These are phyloP conservation scores for Debaryomyces fabryi DNA, from an alignment of 1,139 yeast species.

Conservation along the genomic window DNA sequence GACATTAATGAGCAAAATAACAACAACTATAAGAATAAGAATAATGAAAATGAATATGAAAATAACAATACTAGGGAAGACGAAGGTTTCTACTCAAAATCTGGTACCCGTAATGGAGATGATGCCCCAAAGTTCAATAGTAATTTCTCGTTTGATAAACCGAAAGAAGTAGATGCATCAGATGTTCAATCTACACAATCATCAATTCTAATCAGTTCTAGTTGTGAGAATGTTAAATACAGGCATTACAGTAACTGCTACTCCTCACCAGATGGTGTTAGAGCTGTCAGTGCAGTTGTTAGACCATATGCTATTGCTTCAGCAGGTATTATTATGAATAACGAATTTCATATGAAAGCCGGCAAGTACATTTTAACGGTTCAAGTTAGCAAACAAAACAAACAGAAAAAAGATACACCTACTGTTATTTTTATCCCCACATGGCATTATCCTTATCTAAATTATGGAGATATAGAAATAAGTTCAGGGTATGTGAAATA, in stretches of 20 bases:
- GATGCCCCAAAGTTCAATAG: slow-evolving; percentile 1
- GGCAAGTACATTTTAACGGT: slow-evolving; percentile 54
- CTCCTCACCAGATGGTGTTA: slow-evolving; percentile 59
- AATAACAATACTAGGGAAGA: background rate
- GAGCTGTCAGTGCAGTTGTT: slow-evolving; percentile 70
- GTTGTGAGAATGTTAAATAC: slow-evolving; percentile 27
- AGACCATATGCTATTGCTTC: slow-evolving; percentile 72
- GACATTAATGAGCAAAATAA: background rate
- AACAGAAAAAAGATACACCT: slow-evolving; percentile 27
- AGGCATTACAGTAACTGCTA: slow-evolving; percentile 32
- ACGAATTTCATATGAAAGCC: slow-evolving; percentile 57
- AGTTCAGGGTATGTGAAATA: slow-evolving; percentile 60
- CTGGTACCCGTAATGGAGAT: background rate
- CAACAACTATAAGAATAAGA: background rate
- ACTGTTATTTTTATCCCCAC: slow-evolving; percentile 70
- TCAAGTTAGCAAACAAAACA: slow-evolving; percentile 19
- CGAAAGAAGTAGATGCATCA: slow-evolving; percentile 10
- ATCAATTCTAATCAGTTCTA: slow-evolving; percentile 21
- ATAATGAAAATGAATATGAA: background rate
- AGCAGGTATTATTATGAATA: slow-evolving; percentile 51
- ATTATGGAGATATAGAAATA: slow-evolving; percentile 44
- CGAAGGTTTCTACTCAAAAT: background rate
- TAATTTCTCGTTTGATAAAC: slow-evolving; percentile 3
- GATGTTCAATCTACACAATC: slow-evolving; percentile 15
- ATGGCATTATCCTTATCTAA: slow-evolving; percentile 62